Conservation (phyloP, 192 early-diverging fungal genomes). For the Coemansia sp. region DNA sequence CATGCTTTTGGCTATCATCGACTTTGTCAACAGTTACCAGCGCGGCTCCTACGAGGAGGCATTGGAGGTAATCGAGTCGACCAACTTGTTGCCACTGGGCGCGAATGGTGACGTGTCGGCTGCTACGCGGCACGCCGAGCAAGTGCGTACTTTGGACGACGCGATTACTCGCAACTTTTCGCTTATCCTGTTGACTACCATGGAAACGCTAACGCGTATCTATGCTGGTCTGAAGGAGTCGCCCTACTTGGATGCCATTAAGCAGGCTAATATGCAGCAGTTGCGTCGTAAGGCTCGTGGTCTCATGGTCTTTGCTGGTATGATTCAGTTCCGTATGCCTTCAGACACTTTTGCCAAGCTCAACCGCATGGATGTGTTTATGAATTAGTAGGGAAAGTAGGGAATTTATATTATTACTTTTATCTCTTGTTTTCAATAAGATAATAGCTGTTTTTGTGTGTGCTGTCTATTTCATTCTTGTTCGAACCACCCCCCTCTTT, state of each 20-base stretch:
- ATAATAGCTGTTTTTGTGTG: neutral
- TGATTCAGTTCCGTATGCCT: constrained; percentile 86
- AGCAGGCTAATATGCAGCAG: constrained; percentile 58
- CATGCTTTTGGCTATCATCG: constrained; percentile 62
- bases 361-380: constrained; percentile 74
- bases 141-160: constrained; percentile 70
- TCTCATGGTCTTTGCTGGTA: constrained; percentile 81
- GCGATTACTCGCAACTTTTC: constrained; percentile 76
- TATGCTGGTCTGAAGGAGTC: constrained; percentile 65
- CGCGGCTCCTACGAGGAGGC: constrained; percentile 65
- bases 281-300: constrained; percentile 68
- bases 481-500: neutral
- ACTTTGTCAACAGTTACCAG: constrained; percentile 63
- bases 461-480: neutral
- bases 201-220: constrained; percentile 67
- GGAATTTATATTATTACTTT: neutral
- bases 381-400: constrained; percentile 50
- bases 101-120: constrained; percentile 56
- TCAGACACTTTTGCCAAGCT: constrained; percentile 76
- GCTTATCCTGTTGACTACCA: constrained; percentile 72
- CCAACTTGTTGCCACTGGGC: constrained; percentile 69
- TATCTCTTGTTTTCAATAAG: neutral
- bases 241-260: constrained; percentile 49
- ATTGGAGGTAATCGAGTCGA: constrained; percentile 61
- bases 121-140: constrained; percentile 67